A percentile compares a stretch with the other conserved stretches of the same genome.
These are phyloP conservation scores for Chaetomium sp. DNA, from an alignment of 2,329 filamentous ascomycete species.

Conservation along the genomic window DNA sequence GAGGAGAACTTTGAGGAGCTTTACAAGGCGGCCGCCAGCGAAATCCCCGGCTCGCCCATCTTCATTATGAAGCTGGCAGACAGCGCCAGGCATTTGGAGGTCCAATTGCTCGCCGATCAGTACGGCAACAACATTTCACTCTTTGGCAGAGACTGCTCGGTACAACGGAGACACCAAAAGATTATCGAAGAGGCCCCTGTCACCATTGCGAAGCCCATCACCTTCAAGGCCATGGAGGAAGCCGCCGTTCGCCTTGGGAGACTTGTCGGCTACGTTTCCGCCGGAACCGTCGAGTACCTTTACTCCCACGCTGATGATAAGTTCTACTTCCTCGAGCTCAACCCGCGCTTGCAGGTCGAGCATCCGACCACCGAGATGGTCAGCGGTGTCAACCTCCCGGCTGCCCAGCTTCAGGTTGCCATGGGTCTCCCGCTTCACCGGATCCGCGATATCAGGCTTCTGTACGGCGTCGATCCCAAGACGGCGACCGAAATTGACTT, in stretches of 20 bases:
- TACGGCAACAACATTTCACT: constrained; percentile 99
- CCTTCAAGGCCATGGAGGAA: constrained; percentile 94
- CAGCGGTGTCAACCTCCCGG: constrained; percentile 91
- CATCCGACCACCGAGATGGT: constrained; percentile 99
- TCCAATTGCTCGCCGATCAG: constrained; percentile 94
- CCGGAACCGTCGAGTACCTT: constrained; percentile 96
- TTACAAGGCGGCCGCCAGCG: constrained; percentile 93
- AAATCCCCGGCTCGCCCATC: constrained; percentile 97
- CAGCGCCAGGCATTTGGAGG: constrained; percentile 92
- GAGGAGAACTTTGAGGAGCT: constrained; percentile 80
- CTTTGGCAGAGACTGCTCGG: constrained; percentile 97
- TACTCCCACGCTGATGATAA: constrained; percentile 98
- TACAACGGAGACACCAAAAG: constrained; percentile 97
- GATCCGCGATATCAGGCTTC: constrained; percentile 89
- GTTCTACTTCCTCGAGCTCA: constrained; percentile 98
- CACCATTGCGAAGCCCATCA: constrained; percentile 82
- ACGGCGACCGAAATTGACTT: constrained; percentile 87
- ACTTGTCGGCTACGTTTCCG: constrained; percentile 96
- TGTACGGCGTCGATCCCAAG: constrained; percentile 93
- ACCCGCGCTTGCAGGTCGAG: constrained; percentile 98
- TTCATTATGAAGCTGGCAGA: constrained; percentile 99
- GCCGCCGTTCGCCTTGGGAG: constrained; percentile 89
- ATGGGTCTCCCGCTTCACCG: constrained; percentile 97
- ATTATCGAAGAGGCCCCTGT: constrained; percentile 99
- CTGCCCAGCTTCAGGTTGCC: constrained; percentile 95